Conservation (phyloP, 2,329 filamentous ascomycete genomes). For the Calonectria honghensis region DNA sequence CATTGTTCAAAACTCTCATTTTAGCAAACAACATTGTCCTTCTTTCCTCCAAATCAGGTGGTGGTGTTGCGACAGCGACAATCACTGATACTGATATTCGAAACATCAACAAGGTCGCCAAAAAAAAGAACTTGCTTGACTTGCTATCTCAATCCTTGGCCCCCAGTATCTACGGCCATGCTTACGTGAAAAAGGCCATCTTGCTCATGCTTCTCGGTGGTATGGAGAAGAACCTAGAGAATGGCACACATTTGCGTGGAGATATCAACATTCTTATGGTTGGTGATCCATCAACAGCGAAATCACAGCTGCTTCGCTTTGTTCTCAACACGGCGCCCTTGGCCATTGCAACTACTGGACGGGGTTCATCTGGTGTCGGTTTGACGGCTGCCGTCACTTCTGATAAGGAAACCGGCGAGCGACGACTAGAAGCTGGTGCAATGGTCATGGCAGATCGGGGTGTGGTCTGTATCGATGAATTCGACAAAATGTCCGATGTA, state of each 20-base stretch:
- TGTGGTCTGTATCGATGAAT: slow-evolving; percentile 99
- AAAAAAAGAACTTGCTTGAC: slow-evolving; percentile 95
- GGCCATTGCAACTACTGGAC: slow-evolving; percentile 96
- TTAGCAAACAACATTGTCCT: slow-evolving; percentile 96
- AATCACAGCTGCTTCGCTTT: slow-evolving; percentile 97
- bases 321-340: slow-evolving; percentile 97
- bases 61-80: slow-evolving; percentile 90
- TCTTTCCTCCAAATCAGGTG: slow-evolving; percentile 95
- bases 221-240: slow-evolving; percentile 98
- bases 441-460: slow-evolving; percentile 99
- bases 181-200: slow-evolving; percentile 98
- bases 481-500: slow-evolving; percentile 99
- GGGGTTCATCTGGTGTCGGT: slow-evolving; percentile 97
- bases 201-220: slow-evolving; percentile 95
- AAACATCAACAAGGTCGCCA: slow-evolving; percentile 98
- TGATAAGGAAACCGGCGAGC: slow-evolving; percentile 97
- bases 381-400: slow-evolving; percentile 96
- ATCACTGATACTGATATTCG: slow-evolving; percentile 98
- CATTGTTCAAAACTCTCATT: slow-evolving; percentile 94
- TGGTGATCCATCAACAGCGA: slow-evolving; percentile 97
- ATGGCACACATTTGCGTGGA: slow-evolving; percentile 97
- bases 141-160: slow-evolving; percentile 94
- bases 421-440: slow-evolving; percentile 94
- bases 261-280: slow-evolving; percentile 99
- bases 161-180: slow-evolving; percentile 97